Evolutionary conservation across 176 grass and related monocot genomes (phyloP).

Genomic region (maize (Zea mays)): DNA sequence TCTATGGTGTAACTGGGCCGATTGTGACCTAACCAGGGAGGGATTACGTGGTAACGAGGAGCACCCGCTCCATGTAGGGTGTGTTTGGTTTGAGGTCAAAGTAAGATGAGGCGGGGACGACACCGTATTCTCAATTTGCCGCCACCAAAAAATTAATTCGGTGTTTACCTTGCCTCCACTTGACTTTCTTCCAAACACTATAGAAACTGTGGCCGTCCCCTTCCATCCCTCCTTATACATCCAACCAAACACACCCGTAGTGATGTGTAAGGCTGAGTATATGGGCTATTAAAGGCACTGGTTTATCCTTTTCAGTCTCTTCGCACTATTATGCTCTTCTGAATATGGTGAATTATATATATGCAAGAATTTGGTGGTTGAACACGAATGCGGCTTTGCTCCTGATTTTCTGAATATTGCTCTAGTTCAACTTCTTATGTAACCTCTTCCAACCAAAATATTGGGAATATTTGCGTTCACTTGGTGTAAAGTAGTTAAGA

Average conservation of each 20-base stretch:
- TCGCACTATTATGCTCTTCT: neutral
- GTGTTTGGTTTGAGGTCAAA: no score
- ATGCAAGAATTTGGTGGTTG: neutral
- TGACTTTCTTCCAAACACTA: no score
- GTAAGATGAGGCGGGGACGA: no score
- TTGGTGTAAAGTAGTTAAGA: constrained; percentile 1
- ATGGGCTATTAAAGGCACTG: neutral
- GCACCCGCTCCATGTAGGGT: neutral
- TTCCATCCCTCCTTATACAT: no score
- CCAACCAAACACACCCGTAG: no score
- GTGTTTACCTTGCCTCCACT: no score
- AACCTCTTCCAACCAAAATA: neutral
- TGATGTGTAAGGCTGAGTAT: neutral
- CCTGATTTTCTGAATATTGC: neutral
- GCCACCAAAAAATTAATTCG: no score
- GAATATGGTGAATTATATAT: neutral
- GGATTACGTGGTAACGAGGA: neutral
- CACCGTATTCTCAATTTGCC: no score
- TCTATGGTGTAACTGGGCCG: neutral
- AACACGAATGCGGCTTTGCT: neutral
- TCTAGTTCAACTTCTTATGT: neutral
- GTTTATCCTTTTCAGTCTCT: neutral
- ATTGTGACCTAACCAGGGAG: neutral
- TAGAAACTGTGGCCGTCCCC: no score
- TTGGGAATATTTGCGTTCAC: neutral